Base-by-base conservation (phyloP, 306 rosid species). In the Benincasa hispida region DNA sequence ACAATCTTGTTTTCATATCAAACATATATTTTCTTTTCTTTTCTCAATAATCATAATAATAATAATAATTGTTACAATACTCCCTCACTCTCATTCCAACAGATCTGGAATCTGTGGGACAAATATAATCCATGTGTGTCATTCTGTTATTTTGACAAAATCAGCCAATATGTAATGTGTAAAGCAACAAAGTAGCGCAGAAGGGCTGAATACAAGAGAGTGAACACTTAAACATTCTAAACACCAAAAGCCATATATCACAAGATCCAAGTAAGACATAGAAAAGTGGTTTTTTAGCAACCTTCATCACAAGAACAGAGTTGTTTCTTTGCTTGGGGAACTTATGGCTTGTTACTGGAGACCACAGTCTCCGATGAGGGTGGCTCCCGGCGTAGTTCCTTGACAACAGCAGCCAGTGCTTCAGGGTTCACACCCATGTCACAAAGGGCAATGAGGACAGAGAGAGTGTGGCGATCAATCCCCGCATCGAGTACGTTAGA, bases 401-500 rank as follows among this genome's bases (percentile, higher is more conserved):
- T 91, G 69, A 88, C 97, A 76, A 92, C 81, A 14, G 89, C 93
- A 76, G 91, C 88, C 72, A 89, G 90, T 9, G 91, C 89, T 81
- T 92, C 96, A 10, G 91, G 93, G 77, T 89, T 89, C 81, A 88
- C 88, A 55, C 91, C 93, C 81, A 92, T 83, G 79, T 92, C 97
- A 74, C 97, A 88, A 4, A 92, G 92, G 3, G 97, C 93, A 65
- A 89, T 86, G 17, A 89, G 96, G 74, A 92, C 84, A 57, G 96
- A 92, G 37, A 92, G 74, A 5, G 90, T 34, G 85, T 89, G 97
- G 53, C 90, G 90, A 37, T 90, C 96, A 56, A 88, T 87, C 79
- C 91, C 90, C 0, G 91, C 84, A 72, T 87, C 90, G 2, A 89
- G 90, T 59, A 92, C 50, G 82, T 88, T 92, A 6, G 89, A 90